A percentile compares a stretch with the other conserved stretches of the same genome.
These are phyloP conservation scores for Cairneyella variabilis DNA, from an alignment of 495 filamentous ascomycete species.

Conservation along the genomic window DNA sequence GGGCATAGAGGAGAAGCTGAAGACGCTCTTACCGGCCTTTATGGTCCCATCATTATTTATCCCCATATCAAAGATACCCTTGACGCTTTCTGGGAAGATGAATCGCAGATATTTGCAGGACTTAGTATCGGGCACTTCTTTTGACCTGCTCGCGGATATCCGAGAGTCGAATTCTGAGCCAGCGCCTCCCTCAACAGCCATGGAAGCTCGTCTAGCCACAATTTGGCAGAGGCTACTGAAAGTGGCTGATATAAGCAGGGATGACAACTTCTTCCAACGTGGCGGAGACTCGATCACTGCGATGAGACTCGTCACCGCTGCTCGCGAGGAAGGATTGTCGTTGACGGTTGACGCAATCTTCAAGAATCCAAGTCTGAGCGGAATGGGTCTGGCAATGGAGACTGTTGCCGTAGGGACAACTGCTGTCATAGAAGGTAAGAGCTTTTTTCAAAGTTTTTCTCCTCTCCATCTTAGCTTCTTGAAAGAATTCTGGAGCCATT, in stretches of 20 bases:
- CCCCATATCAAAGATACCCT: slow-evolving; percentile 6
- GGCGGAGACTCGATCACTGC: slow-evolving; percentile 70
- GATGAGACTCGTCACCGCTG: slow-evolving; percentile 63
- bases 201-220: slow-evolving; percentile 1
- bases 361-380: neutral
- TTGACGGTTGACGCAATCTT: slow-evolving; percentile 55
- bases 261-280: slow-evolving; percentile 58
- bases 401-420: too few species aligned
- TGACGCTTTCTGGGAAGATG: slow-evolving; percentile 3
- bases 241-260: slow-evolving; percentile 35
- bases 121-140: neutral
- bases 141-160: neutral
- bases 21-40: slow-evolving; percentile 17
- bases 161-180: neutral
- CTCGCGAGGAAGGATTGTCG: slow-evolving; percentile 44
- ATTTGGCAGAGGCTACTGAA: slow-evolving; percentile 9
- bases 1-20: neutral
- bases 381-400: neutral
- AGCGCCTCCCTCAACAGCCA: neutral
- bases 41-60: slow-evolving; percentile 27
- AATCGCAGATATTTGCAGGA: slow-evolving; percentile 4
- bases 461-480: too few species aligned
- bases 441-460: too few species aligned
- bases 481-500: too few species aligned
- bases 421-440: too few species aligned